Conservation (phyloP, 371 early-diverging fungal genomes). For the Sporodiniella umbellata region DNA sequence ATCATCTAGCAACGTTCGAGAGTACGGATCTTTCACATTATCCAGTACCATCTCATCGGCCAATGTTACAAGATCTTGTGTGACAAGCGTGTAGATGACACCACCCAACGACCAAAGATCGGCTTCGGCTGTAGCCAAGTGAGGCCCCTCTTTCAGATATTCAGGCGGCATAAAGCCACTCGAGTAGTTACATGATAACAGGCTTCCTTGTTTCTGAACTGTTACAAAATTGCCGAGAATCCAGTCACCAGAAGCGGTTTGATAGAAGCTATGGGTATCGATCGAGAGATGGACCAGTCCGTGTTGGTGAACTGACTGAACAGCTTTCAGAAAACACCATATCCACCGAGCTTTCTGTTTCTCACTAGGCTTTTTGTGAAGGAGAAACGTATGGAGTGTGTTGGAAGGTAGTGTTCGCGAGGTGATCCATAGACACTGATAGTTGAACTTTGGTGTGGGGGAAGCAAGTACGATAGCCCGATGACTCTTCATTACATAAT, state of each 20-base stretch:
- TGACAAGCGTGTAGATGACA: slow-evolving; percentile 16
- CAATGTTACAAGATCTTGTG: neutral
- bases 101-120: slow-evolving; percentile 22
- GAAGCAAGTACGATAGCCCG: slow-evolving; percentile 13
- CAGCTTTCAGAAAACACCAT: slow-evolving; percentile 14
- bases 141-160: neutral
- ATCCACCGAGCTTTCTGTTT: slow-evolving; percentile 2
- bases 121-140: neutral
- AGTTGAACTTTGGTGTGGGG: slow-evolving; percentile 12
- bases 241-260: slow-evolving; percentile 18
- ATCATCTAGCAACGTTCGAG: neutral
- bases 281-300: slow-evolving; percentile 15
- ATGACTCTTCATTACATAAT: slow-evolving; percentile 6
- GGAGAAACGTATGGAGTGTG: slow-evolving; percentile 9
- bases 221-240: slow-evolving; percentile 10
- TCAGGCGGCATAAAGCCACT: slow-evolving; percentile 10
- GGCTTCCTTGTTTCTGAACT: neutral
- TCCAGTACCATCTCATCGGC: neutral
- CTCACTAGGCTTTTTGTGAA: neutral
- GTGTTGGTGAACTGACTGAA: slow-evolving; percentile 10
- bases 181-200: neutral
- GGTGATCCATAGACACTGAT: slow-evolving; percentile 24
- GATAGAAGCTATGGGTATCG: slow-evolving; percentile 12
- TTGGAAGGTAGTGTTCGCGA: slow-evolving; percentile 16
- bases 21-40: slow-evolving; percentile 1